Conservation (phyloP, 345 rosid species). For the Chamaenerion angustifolium region DNA sequence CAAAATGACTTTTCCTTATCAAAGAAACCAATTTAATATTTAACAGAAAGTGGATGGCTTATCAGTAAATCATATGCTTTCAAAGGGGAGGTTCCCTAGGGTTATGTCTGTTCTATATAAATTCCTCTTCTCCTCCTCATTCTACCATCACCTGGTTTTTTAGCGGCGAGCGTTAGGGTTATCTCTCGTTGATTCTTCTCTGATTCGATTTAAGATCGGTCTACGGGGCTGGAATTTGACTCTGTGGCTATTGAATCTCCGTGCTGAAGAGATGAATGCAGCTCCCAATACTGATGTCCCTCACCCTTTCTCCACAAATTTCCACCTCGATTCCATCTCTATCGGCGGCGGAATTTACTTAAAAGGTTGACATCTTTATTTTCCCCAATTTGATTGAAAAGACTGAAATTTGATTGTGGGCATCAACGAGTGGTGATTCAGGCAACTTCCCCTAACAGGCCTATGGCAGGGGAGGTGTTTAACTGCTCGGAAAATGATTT, state of each 20-base stretch:
- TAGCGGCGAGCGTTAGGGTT: no score
- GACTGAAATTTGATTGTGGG: neutral
- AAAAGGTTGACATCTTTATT: constrained; percentile 7
- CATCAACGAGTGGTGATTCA: constrained; percentile 51
- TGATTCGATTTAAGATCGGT: neutral
- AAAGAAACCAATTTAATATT: no score
- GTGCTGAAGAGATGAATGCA: constrained; percentile 48
- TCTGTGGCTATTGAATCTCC: constrained; percentile 21
- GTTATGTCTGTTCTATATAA: no score
- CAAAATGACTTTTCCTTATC: no score
- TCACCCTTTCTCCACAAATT: neutral
- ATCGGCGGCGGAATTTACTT: constrained; percentile 7
- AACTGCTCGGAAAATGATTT: constrained; percentile 46
- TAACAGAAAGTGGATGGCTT: no score
- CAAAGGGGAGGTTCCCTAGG: no score
- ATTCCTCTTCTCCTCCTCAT: no score
- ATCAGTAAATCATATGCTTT: no score
- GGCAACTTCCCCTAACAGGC: constrained; percentile 53
- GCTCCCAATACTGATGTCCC: constrained; percentile 22
- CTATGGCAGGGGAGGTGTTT: constrained; percentile 55
- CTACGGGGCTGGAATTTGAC: constrained; percentile 50
- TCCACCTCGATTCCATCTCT: neutral
- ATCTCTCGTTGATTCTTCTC: neutral
- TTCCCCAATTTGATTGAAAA: neutral
- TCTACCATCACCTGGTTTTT: no score